Conservation (phyloP, 768 basidiomycete species). For the Serendipita vermifera region DNA sequence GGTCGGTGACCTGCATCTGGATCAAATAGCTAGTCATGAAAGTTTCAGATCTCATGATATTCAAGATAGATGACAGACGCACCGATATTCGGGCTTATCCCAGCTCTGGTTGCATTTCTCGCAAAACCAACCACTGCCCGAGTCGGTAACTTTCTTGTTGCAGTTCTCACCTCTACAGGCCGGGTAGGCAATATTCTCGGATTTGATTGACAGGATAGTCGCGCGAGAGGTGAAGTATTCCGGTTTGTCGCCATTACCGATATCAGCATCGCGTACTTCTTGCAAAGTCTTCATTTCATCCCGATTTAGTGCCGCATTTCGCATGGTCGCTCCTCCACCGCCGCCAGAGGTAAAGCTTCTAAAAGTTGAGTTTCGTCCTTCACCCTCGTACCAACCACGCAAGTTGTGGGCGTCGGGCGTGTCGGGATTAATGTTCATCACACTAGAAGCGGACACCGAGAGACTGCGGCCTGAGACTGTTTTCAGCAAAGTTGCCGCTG, state of each 20-base stretch:
- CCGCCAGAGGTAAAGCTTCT: conserved; percentile 27
- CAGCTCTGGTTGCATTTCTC: conserved; percentile 79
- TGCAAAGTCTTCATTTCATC: conserved; percentile 57
- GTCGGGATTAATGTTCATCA: conserved; percentile 78
- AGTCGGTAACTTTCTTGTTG: conserved; percentile 77
- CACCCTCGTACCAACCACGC: conserved; percentile 77
- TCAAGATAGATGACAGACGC: conserved; percentile 19
- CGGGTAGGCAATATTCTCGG: conserved; percentile 75
- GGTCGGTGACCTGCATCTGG: conserved; percentile 77
- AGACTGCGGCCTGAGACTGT: conserved; percentile 53
- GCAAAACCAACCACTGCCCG: conserved; percentile 68
- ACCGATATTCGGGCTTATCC: conserved; percentile 70
- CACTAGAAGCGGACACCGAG: conserved; percentile 68
- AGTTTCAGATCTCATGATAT: conserved; percentile 9
- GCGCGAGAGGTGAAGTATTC: conserved; percentile 74
- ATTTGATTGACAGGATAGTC: conserved; percentile 78
- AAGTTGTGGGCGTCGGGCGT: conserved; percentile 77
- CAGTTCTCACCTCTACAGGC: conserved; percentile 73
- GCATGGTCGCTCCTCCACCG: conserved; percentile 19
- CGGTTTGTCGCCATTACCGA: conserved; percentile 61
- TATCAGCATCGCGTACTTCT: conserved; percentile 64
- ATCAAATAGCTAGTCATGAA: conserved; percentile 42
- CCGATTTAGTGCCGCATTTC: conserved; percentile 40
- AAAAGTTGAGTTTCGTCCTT: conserved; percentile 50
- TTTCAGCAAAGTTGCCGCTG: neutral